Evolutionary conservation across 225 moss, liverwort and hornwort genomes (phyloP), one percentile per base, ranked within the genome.

Genomic region (Bryoerythrophyllum caledonicum): DNA sequence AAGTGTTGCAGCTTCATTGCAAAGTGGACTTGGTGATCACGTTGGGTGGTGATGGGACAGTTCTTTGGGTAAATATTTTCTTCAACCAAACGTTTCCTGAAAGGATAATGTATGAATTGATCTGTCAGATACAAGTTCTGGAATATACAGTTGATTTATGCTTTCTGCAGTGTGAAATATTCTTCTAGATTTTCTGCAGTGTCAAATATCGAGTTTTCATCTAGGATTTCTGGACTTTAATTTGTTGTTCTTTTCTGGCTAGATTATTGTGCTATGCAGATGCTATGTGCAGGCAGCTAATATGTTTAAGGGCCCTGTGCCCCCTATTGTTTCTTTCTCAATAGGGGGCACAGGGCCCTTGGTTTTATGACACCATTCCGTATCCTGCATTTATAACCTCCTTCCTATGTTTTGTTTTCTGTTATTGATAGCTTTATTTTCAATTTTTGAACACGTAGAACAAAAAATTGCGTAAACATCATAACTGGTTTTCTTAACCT

Each of bases 341-440:
- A 91, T 96, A n/a, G n/a, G n/a, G 94, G 96, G 96, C 64, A 94
- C n/a, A n/a, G n/a, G n/a, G n/a, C 96, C 34, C 92, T 96, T 55
- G 96, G 96, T 58, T 96, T 96, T 63, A 94, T 96, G 96, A 96
- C 96, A 67, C 96, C 90, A 69, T 96, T 96, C 80, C 92, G 96
- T 96, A 96, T 96, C 96, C 94, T 86, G n/a, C 41, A 76, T 83
- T 53, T 66, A 23, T 26, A 60, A 66, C 15, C 74, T 25, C 62
- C 35, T 20, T 19, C 32, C 49, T 30, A 0, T 25, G 15, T 40
- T 40, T 25, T 21, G 23, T 17, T 19, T 44, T 38, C 38, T 73
- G 13, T 60, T 58, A 14, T 65, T 60, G 46, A 55, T 59, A 43
- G 13, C 26, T n/a, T n/a, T 62, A 20, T 75, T 72, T 67, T 43